Evolutionary conservation across 352 stramenopile genomes (phyloP).

Genomic region (Globisporangium rhizosaccharum): DNA sequence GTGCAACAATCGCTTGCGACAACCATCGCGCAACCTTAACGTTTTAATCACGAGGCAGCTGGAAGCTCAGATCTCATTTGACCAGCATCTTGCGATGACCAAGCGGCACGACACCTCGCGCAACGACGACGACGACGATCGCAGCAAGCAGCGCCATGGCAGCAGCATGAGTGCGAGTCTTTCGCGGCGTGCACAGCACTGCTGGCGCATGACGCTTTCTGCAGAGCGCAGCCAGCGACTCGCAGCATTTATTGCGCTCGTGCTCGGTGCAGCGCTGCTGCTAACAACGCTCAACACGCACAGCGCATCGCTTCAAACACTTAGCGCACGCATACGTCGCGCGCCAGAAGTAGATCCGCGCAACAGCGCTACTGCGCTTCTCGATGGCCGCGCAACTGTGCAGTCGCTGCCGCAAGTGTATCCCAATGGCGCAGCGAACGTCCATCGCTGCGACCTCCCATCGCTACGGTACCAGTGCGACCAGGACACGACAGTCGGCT

Average conservation of each 20-base stretch:
- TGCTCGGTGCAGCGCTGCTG: neutral
- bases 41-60: no score
- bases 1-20: neutral
- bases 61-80: neutral
- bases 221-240: neutral
- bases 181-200: no score
- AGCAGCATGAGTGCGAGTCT: neutral
- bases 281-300: neutral
- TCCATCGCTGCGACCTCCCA: constrained; percentile 51
- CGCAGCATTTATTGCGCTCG: neutral
- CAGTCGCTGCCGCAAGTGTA: constrained; percentile 26
- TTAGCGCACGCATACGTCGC: neutral
- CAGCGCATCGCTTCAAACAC: neutral
- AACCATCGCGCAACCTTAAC: neutral
- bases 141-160: neutral
- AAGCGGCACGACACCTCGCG: neutral
- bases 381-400: constrained; percentile 29
- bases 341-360: neutral
- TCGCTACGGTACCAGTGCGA: constrained; percentile 55
- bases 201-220: neutral
- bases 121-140: neutral
- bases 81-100: neutral
- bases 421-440: constrained; percentile 37
- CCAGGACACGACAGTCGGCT: constrained; percentile 28
- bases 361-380: constrained; percentile 12